phyloP scores from a whole-genome alignment of 1,139 yeast species.

The Suhomyces coccinellae region DNA sequence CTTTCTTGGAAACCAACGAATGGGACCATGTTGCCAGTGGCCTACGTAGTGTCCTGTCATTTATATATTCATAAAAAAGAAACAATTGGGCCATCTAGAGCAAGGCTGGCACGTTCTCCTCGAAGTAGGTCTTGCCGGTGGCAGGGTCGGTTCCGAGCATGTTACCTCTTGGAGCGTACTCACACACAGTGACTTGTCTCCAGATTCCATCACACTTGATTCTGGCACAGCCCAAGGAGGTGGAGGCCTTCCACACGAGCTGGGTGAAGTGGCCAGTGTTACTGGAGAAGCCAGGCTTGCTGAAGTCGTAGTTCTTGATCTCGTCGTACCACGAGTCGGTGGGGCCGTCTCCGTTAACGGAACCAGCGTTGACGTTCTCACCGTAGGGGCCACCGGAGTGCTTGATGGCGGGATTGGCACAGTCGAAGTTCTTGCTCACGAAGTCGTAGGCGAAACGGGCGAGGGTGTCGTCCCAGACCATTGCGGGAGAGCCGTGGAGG shows the following conservation, averaged over 20 bases:
- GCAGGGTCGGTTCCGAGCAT: conserved; percentile 37
- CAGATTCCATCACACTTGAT: conserved; percentile 50
- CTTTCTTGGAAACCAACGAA: too few species aligned
- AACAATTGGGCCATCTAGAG: background rate
- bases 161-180: conserved; percentile 65
- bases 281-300: conserved; percentile 44
- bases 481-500: conserved; percentile 48
- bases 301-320: conserved; percentile 50
- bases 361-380: conserved; percentile 61
- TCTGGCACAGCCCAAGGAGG: conserved; percentile 62
- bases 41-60: background rate
- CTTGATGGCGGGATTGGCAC: conserved; percentile 53
- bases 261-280: conserved; percentile 69
- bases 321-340: conserved; percentile 71
- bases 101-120: conserved; percentile 49
- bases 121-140: conserved; percentile 45
- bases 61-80: background rate
- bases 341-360: conserved; percentile 46
- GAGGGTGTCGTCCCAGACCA: conserved; percentile 51
- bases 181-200: conserved; percentile 68
- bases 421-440: conserved; percentile 44
- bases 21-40: background rate
- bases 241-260: conserved; percentile 60
- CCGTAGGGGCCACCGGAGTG: conserved; percentile 58
- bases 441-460: conserved; percentile 50